These are phyloP conservation scores for Leishmania aethiopica DNA, from an alignment of 208 protist genomes.

Conservation along the genomic window DNA sequence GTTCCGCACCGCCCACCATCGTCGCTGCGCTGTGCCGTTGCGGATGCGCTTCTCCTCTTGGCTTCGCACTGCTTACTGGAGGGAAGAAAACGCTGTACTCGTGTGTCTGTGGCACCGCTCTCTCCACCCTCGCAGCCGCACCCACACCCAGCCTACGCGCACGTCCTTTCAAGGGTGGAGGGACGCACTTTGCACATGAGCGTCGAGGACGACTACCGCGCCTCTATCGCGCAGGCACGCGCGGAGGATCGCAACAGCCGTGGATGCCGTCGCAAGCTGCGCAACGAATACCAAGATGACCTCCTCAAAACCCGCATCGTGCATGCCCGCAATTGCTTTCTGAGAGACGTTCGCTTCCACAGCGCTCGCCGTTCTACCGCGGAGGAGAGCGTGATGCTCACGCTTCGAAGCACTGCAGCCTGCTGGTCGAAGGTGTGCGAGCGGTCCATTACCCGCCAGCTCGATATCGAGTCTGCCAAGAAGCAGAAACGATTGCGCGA, in stretches of 20 bases:
- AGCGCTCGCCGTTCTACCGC: slow-evolving; percentile 31
- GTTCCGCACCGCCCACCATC: not conserved
- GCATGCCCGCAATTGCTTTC: slow-evolving; percentile 24
- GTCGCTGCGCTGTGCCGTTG: not conserved
- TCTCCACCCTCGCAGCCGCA: not conserved
- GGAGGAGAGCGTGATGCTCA: slow-evolving; percentile 60
- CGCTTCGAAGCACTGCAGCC: slow-evolving; percentile 46
- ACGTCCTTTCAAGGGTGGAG: not conserved
- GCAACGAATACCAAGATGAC: slow-evolving; percentile 53
- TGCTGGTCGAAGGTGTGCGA: slow-evolving; percentile 84
- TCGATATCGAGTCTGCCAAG: slow-evolving; percentile 52
- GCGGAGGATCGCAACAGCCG: slow-evolving; percentile 43
- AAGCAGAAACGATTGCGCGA: slow-evolving; percentile 38
- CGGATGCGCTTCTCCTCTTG: not conserved
- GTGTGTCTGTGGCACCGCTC: not conserved
- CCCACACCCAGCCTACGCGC: not conserved
- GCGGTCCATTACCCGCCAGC: slow-evolving; percentile 60
- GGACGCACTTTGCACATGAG: slow-evolving; percentile 24
- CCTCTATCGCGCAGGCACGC: slow-evolving; percentile 30
- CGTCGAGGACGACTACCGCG: slow-evolving; percentile 39
- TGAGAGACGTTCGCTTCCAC: slow-evolving; percentile 31
- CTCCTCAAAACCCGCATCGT: slow-evolving; percentile 20
- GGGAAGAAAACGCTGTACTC: not conserved
- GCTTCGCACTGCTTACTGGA: not conserved
- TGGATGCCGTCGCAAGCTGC: slow-evolving; percentile 34